phyloP scores from a whole-genome alignment of 768 basidiomycete species.

The Termitomyces heimii region DNA sequence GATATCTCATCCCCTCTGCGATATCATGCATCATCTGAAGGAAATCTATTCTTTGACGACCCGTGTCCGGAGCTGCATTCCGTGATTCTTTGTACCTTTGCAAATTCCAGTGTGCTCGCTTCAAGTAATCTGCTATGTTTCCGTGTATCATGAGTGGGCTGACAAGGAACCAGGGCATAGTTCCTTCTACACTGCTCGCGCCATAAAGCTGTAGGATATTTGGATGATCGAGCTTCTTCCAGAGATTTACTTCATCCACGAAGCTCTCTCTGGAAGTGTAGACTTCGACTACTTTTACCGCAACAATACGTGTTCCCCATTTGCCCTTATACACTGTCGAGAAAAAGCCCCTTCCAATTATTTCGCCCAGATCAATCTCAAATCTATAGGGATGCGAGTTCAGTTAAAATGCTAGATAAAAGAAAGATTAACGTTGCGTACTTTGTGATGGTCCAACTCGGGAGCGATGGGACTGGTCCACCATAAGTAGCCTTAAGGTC shows the following conservation, averaged over 20 bases:
- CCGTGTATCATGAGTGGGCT: slow-evolving; percentile 70
- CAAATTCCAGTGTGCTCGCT: slow-evolving; percentile 18
- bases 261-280: slow-evolving; percentile 53
- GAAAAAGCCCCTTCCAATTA: slow-evolving; percentile 70
- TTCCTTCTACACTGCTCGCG: slow-evolving; percentile 62
- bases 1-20: slow-evolving; percentile 73
- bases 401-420: not conserved
- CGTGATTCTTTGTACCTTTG: slow-evolving; percentile 1
- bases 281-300: slow-evolving; percentile 65
- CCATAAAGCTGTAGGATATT: slow-evolving; percentile 72
- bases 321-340: slow-evolving; percentile 69
- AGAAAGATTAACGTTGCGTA: slow-evolving; percentile 15
- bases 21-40: slow-evolving; percentile 65
- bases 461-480: slow-evolving; percentile 29
- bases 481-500: not conserved
- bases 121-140: slow-evolving; percentile 52
- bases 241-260: slow-evolving; percentile 63
- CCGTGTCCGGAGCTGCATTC: not conserved
- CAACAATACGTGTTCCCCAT: slow-evolving; percentile 60
- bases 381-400: slow-evolving; percentile 32
- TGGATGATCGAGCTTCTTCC: slow-evolving; percentile 65
- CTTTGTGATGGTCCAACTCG: slow-evolving; percentile 74
- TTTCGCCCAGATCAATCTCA: slow-evolving; percentile 65
- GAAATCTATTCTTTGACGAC: slow-evolving; percentile 26
- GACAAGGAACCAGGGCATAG: slow-evolving; percentile 75